phyloP scores from a whole-genome alignment of 164 flowering plant species.

The Dillenia suffruticosa region DNA sequence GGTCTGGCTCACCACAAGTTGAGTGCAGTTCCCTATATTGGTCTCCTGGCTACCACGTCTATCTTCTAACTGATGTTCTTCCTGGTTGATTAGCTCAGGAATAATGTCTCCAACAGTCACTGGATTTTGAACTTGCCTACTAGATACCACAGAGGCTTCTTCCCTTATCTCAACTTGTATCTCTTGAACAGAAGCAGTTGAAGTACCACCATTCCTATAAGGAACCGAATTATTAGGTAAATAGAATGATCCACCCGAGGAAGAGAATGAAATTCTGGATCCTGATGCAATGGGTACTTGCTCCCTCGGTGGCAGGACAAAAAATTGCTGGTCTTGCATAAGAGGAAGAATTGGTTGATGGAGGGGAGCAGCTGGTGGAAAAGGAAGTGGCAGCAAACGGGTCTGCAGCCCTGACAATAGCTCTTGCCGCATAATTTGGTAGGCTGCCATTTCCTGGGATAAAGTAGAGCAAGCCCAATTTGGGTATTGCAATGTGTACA shows the following conservation, averaged over 20 bases:
- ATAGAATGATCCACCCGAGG: constrained; percentile 25
- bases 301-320: constrained; percentile 20
- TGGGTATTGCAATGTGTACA: constrained; percentile 26
- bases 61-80: constrained; percentile 11
- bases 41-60: constrained; percentile 18
- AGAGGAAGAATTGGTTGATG: constrained; percentile 34
- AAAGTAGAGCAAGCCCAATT: constrained; percentile 29
- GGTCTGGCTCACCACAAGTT: constrained; percentile 12
- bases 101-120: constrained; percentile 7
- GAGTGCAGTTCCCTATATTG: constrained; percentile 10
- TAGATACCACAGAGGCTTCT: background rate
- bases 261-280: constrained; percentile 24
- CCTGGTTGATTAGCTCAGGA: constrained; percentile 13
- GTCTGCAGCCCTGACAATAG: constrained; percentile 35
- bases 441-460: constrained; percentile 36
- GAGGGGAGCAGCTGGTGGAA: constrained; percentile 22
- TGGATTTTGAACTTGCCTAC: constrained; percentile 5
- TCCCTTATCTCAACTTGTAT: constrained; percentile 38
- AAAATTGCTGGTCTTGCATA: constrained; percentile 30
- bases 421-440: constrained; percentile 48
- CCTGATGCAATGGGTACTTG: constrained; percentile 19
- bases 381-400: constrained; percentile 24
- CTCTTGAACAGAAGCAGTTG: constrained; percentile 48
- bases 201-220: constrained; percentile 15
- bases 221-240: constrained; percentile 22